Conservation (phyloP, 2,329 filamentous ascomycete genomes). For the Verticillium nubilum region DNA sequence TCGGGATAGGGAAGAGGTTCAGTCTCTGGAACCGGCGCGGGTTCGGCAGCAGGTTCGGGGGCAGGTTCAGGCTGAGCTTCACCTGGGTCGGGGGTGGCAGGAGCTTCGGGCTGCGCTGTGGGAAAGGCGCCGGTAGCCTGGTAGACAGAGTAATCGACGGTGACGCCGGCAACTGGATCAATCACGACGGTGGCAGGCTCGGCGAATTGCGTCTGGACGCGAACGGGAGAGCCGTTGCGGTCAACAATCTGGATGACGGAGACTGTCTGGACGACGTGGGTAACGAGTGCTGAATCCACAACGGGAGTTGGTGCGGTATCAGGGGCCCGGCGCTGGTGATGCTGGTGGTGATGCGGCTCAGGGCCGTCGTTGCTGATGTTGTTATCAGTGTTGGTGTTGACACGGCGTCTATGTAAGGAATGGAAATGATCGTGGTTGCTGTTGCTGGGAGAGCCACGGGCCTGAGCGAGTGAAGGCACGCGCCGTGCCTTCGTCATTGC, state of each 20-base stretch:
- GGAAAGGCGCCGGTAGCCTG: conserved; percentile 1
- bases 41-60: neutral
- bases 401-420: conserved; percentile 17
- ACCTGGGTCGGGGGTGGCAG: neutral
- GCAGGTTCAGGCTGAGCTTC: neutral
- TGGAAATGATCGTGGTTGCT: conserved; percentile 26
- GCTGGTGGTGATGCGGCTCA: conserved; percentile 14
- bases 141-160: conserved; percentile 17
- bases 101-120: conserved; percentile 4
- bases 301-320: conserved; percentile 9
- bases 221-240: conserved; percentile 36
- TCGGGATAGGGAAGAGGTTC: neutral
- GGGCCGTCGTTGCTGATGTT: conserved; percentile 14
- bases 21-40: neutral
- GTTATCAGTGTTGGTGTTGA: conserved; percentile 17
- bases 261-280: conserved; percentile 47
- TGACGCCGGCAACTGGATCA: conserved; percentile 28
- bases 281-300: conserved; percentile 25
- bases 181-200: conserved; percentile 31
- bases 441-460: conserved; percentile 25
- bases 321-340: conserved; percentile 19
- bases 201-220: conserved; percentile 35
- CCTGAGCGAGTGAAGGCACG: conserved; percentile 45
- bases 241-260: conserved; percentile 50
- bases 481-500: conserved; percentile 38